These are phyloP conservation scores for Aspergillus japonicus DNA, from an alignment of 2,329 filamentous ascomycete species.

Conservation along the genomic window DNA sequence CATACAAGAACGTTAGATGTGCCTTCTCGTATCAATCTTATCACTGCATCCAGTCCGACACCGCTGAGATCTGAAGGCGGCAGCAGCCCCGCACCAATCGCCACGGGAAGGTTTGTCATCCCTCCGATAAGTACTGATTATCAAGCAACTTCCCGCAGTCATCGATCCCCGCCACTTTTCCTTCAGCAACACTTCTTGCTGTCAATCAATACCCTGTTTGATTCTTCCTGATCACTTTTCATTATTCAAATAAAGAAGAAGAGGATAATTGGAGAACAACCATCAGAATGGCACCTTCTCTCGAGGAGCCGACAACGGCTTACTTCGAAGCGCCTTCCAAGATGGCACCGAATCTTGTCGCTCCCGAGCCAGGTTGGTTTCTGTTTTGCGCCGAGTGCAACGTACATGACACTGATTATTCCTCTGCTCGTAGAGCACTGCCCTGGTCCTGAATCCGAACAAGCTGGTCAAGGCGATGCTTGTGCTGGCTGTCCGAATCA, in stretches of 20 bases:
- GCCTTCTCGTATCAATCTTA: constrained; percentile 7
- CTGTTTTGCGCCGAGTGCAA: constrained; percentile 3
- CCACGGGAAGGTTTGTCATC: constrained; percentile 32
- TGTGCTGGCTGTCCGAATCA: constrained; percentile 97
- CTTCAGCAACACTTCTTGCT: background rate
- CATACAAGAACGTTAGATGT: background rate
- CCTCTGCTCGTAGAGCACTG: constrained; percentile 67
- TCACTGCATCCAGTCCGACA: constrained; percentile 18
- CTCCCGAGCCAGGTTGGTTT: constrained; percentile 74
- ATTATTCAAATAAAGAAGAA: background rate
- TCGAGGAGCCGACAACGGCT: constrained; percentile 71
- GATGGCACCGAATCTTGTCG: constrained; percentile 78
- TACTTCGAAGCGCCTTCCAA: constrained; percentile 75
- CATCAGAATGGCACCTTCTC: constrained; percentile 71
- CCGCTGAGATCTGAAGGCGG: constrained; percentile 12
- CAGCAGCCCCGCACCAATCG: constrained; percentile 25
- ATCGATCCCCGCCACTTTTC: constrained; percentile 24
- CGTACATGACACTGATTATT: background rate
- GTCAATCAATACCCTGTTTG: background rate
- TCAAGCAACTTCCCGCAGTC: constrained; percentile 29
- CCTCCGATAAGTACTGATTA: constrained; percentile 23
- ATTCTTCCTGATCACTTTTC: background rate
- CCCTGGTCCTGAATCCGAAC: constrained; percentile 66
- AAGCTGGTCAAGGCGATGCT: constrained; percentile 67
- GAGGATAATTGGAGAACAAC: background rate